Evolutionary conservation across 192 early-diverging fungal genomes (phyloP).

Genomic region (Entomortierella parvispora): DNA sequence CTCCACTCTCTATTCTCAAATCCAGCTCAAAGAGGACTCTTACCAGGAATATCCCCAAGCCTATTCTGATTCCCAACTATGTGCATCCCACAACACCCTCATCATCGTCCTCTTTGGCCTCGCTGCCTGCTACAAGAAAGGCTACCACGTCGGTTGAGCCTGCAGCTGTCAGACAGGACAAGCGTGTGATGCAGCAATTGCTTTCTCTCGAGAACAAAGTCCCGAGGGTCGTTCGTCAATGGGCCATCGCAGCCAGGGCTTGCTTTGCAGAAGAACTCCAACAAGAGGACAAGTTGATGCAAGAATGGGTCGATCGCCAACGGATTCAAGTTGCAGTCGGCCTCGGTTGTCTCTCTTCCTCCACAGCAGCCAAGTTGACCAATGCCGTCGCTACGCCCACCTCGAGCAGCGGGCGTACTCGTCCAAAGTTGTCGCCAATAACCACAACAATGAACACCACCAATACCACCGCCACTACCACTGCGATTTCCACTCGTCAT

Average conservation of each 20-base stretch:
- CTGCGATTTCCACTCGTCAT: too few relatives aligned
- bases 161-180: slow-evolving; percentile 17
- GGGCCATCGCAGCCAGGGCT: slow-evolving; percentile 22
- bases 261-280: slow-evolving; percentile 38
- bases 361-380: not conserved
- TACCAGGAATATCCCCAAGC: not conserved
- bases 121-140: too few relatives aligned
- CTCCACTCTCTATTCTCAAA: too few relatives aligned
- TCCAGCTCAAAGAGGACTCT: not conserved
- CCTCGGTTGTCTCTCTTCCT: slow-evolving; percentile 3
- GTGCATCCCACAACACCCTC: too few relatives aligned
- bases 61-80: not conserved
- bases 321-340: slow-evolving; percentile 35
- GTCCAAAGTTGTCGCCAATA: not conserved
- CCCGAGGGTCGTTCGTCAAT: slow-evolving; percentile 36
- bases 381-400: not conserved
- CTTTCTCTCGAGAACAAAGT: slow-evolving; percentile 47
- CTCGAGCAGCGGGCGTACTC: not conserved
- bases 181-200: slow-evolving; percentile 41
- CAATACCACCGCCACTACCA: not conserved
- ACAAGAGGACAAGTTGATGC: slow-evolving; percentile 26
- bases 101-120: too few relatives aligned
- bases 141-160: not conserved
- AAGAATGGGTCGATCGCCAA: slow-evolving; percentile 47
- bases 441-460: not conserved